Percentiles rank a stretch among this genome's conserved stretches.
These are phyloP conservation scores for Xylariaceae sp. DNA, from an alignment of 2,329 filamentous ascomycete genomes.

Conservation along the genomic window DNA sequence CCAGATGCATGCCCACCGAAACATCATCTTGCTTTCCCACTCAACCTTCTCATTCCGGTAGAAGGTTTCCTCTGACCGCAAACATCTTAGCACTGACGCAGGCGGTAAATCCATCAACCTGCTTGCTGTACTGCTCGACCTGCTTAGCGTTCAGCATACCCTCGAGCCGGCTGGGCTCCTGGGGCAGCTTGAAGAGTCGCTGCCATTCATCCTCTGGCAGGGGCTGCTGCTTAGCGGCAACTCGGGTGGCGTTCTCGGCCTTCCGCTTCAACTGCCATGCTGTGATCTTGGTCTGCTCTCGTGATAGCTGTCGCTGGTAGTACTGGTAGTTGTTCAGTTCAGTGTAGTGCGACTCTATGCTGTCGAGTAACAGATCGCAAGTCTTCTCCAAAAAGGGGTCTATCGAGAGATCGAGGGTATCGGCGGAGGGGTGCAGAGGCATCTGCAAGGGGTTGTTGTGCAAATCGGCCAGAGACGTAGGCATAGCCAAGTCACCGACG, in stretches of 20 bases:
- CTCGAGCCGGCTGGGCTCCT: conserved; percentile 88
- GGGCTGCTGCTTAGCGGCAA: conserved; percentile 78
- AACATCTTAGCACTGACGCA: conserved; percentile 97
- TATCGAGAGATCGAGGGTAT: conserved; percentile 85
- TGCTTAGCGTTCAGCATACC: conserved; percentile 92
- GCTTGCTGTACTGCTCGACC: conserved; percentile 95
- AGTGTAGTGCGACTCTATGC: conserved; percentile 96
- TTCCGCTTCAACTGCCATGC: conserved; percentile 97
- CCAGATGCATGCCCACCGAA: conserved; percentile 31
- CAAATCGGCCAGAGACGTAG: conserved; percentile 73
- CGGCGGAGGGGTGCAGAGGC: conserved; percentile 81
- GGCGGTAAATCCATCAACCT: conserved; percentile 93
- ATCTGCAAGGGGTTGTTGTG: conserved; percentile 56
- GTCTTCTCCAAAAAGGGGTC: conserved; percentile 98
- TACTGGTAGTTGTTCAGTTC: conserved; percentile 98
- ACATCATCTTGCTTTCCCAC: conserved; percentile 18
- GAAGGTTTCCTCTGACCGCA: conserved; percentile 69
- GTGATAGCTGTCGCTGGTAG: conserved; percentile 88
- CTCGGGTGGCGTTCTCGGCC: conserved; percentile 82
- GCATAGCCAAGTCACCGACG: conserved; percentile 65
- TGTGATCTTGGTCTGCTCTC: conserved; percentile 94
- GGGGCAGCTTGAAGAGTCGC: conserved; percentile 93
- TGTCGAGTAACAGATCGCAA: conserved; percentile 90
- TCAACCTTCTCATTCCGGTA: conserved; percentile 45
- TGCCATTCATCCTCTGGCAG: conserved; percentile 98